Base-by-base conservation (phyloP, 1,284 basidiomycete species). In the Trichosporon sp. region DNA sequence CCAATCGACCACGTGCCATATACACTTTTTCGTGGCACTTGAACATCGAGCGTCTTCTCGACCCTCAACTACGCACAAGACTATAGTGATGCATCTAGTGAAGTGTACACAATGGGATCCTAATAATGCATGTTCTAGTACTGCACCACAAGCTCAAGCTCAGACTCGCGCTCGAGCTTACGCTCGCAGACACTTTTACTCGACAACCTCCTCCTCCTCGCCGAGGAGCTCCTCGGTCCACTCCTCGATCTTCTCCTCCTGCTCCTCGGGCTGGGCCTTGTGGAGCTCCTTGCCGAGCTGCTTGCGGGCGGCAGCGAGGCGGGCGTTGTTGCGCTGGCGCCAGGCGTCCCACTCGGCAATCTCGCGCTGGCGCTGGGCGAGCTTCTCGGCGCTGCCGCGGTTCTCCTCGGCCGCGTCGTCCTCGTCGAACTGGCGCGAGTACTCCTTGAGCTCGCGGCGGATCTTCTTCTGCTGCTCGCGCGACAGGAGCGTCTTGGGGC, bases 281-380 rank as follows among this genome's bases (percentile, higher is more conserved):
- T 71, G 66, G 59, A 72, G 56, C 64, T 71, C 69, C 67, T 74
- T 70, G 37, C 78, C 76, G 21, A 66, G 65, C 2, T 66, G 64
- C 68, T 75, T 70, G 61, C 79, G 66, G 60, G 70, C 73, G 49
- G 72, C 75, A 9, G 68, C 74, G 19, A 79, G 61, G 29, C 72
- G 67, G 44, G 72, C 71, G 65, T 74, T 71, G 64, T 77, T 78
- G 65, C 76, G 72, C 36, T 71, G 61, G 60, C 85, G 76, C 96
- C 96, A 99, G 34, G 94, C 91, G 82, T 99, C 95, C 96, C 96
- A 99, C 82, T 99, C 95, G 74, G 58, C 91, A 70, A 99, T 89
- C 63, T 96, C 86, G 65, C 95, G 86, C 81, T 92, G 90, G 74
- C 96, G 87, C 69, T 89, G 88, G 36, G 94, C 93, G 71, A 95